Conservation (phyloP, 306 rosid genomes). For the Alnus glutinosa region DNA sequence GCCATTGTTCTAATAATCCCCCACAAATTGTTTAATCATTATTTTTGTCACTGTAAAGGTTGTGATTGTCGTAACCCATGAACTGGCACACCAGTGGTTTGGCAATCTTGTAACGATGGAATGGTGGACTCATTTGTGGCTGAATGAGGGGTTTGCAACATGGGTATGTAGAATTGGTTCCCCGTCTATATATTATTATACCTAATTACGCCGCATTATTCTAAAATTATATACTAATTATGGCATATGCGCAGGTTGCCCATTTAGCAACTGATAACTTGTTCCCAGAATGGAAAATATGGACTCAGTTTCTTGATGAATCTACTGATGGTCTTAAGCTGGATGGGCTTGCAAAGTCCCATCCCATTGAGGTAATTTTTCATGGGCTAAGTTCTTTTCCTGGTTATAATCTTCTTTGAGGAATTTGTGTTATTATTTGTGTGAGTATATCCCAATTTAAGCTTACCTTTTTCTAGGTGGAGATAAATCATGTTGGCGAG, state of each 20-base stretch:
- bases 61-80: constrained; percentile 86
- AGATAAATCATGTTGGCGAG: constrained; percentile 84
- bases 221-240: background rate
- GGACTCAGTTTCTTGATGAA: constrained; percentile 92
- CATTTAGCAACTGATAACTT: constrained; percentile 81
- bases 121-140: constrained; percentile 99
- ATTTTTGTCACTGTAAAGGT: constrained; percentile 57
- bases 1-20: constrained; percentile 18
- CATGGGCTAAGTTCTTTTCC: constrained; percentile 4
- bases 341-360: constrained; percentile 93
- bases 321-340: constrained; percentile 71
- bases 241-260: constrained; percentile 64
- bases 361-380: constrained; percentile 82
- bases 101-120: constrained; percentile 98
- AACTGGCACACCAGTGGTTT: constrained; percentile 98
- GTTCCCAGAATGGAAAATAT: constrained; percentile 93
- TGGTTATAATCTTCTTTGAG: constrained; percentile 11
- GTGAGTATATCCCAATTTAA: constrained; percentile 2
- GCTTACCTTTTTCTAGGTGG: constrained; percentile 65
- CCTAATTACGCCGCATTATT: constrained; percentile 3
- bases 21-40: constrained; percentile 14
- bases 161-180: constrained; percentile 61
- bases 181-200: constrained; percentile 3
- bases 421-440: constrained; percentile 14
- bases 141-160: constrained; percentile 97